phyloP scores from a whole-genome alignment of 164 flowering plant genomes.

The Taxillus chinensis region DNA sequence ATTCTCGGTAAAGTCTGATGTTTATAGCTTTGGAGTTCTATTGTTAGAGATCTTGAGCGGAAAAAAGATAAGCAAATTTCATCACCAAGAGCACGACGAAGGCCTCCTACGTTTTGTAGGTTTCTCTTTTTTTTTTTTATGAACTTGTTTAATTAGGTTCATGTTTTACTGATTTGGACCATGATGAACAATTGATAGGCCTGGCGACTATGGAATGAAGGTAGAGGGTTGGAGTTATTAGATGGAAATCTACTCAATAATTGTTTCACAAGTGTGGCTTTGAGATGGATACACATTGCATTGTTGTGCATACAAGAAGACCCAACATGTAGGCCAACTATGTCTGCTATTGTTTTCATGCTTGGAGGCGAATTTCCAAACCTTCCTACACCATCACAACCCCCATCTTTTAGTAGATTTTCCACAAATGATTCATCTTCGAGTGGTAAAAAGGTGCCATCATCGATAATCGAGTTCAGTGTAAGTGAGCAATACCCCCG shows the following conservation, averaged over 20 bases:
- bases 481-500: neutral
- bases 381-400: slow-evolving; percentile 15
- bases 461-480: neutral
- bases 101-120: slow-evolving; percentile 25
- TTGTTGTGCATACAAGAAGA: slow-evolving; percentile 26
- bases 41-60: slow-evolving; percentile 11
- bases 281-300: slow-evolving; percentile 22
- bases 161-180: neutral
- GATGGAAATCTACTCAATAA: slow-evolving; percentile 13
- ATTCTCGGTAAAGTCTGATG: slow-evolving; percentile 6
- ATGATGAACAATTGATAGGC: slow-evolving; percentile 10
- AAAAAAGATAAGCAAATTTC: slow-evolving; percentile 2
- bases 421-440: neutral
- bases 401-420: slow-evolving; percentile 8
- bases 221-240: slow-evolving; percentile 12
- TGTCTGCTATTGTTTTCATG: slow-evolving; percentile 24
- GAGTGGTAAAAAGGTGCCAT: neutral
- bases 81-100: slow-evolving; percentile 1
- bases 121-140: neutral
- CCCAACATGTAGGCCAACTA: slow-evolving; percentile 20
- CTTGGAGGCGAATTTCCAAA: slow-evolving; percentile 14
- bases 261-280: slow-evolving; percentile 13
- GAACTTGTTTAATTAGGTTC: neutral
- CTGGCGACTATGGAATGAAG: slow-evolving; percentile 15
- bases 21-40: slow-evolving; percentile 9